phyloP scores from a whole-genome alignment of 768 basidiomycete genomes.

The Boletus sp. region DNA sequence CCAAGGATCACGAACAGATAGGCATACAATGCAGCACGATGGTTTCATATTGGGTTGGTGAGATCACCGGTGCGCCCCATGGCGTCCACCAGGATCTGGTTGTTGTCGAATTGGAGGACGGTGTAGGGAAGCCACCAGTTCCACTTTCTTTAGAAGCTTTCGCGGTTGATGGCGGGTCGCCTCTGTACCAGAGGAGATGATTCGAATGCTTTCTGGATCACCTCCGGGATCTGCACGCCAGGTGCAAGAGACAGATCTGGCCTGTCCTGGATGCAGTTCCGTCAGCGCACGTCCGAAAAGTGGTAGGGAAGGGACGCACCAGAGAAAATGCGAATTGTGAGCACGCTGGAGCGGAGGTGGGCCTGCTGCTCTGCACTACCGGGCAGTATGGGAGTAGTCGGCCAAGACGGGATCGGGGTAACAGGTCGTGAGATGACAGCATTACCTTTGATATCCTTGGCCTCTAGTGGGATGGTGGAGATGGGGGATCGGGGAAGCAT shows the following conservation, averaged over 20 bases:
- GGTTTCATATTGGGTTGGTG: constrained; percentile 89
- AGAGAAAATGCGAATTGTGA: constrained; percentile 95
- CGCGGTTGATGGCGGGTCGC: constrained; percentile 70
- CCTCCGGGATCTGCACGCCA: constrained; percentile 76
- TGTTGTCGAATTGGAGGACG: constrained; percentile 97
- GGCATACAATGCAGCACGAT: constrained; percentile 89
- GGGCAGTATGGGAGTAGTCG: constrained; percentile 67
- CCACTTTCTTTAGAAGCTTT: constrained; percentile 89
- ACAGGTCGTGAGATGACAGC: constrained; percentile 72
- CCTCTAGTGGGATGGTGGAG: constrained; percentile 39
- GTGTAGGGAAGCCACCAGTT: constrained; percentile 96
- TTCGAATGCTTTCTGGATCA: constrained; percentile 80
- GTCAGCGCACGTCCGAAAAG: constrained; percentile 5
- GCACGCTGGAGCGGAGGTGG: constrained; percentile 83
- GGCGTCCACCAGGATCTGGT: constrained; percentile 95
- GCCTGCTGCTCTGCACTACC: constrained; percentile 44
- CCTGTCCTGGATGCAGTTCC: constrained; percentile 40
- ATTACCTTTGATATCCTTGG: constrained; percentile 70
- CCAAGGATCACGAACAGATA: background rate
- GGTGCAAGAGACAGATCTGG: constrained; percentile 79
- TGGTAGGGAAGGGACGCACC: constrained; percentile 45
- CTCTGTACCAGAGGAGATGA: constrained; percentile 52
- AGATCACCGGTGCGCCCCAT: constrained; percentile 97
- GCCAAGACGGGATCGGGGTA: constrained; percentile 79
- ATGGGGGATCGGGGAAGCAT: constrained; percentile 8